Base-by-base conservation (phyloP, 2,329 filamentous ascomycete genomes). In the Sporothrix pallida region DNA sequence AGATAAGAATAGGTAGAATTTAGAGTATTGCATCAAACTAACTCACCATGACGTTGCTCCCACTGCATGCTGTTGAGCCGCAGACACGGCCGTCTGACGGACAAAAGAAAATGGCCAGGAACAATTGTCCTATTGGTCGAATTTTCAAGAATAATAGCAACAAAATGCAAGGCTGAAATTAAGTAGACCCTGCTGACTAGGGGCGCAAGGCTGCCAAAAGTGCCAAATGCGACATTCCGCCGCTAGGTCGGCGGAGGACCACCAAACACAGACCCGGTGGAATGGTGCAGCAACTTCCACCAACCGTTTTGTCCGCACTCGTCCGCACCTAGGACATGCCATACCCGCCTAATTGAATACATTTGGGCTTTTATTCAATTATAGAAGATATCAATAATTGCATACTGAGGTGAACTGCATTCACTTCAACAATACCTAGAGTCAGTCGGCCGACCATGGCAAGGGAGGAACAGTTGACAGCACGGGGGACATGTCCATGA, bases 171-270 rank as follows among this genome's bases (percentile, higher is more conserved):
- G 2, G n/a, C 17, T 17, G 20, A 20, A 54, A 20, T 54, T 7
- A 54, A 20, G n/a, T 54, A 6, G n/a, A 20, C 20, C 17, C 17
- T n/a, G 50, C 5, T 5, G 8, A 9, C 17, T 54, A 9, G 52
- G n/a, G 9, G 13, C 52, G 52, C 15, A 48, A 48, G 46, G 46
- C 10, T 48, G 46, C 46, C 4, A 15, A n/a, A 26, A 12, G 23
- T 58, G 54, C 5, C 23, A 31, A 23, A 23, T 31, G 12, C 10
- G 31, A 31, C 23, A 10, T 10, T 63, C 60, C 60, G 17, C 60
- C 60, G 60, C 60, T 63, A 63, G 15, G n/a, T 44, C 60, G 60
- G 60, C 37, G 60, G 31, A 63, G 37, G 60, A 58, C 56, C 23
- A 58, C n/a, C 8, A 58, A 15, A 26, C 56, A 12, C 23, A 6